These are phyloP conservation scores for Ophiostoma himal-ulmi DNA, from an alignment of 2,329 filamentous ascomycete species.

Conservation along the genomic window DNA sequence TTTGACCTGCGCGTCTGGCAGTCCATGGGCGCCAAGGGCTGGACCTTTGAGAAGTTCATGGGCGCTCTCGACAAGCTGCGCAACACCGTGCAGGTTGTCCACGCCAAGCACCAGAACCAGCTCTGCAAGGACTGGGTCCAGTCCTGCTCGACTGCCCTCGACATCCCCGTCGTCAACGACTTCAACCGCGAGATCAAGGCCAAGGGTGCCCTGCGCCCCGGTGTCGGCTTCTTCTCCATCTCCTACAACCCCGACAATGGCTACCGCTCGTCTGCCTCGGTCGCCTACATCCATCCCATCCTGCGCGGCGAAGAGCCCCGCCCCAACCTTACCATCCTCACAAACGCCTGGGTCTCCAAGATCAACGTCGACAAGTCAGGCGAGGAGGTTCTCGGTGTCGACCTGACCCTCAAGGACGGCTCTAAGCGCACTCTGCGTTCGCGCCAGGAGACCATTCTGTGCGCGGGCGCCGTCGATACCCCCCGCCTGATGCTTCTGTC, in stretches of 20 bases:
- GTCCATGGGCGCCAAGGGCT: constrained; percentile 72
- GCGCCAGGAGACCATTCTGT: constrained; percentile 71
- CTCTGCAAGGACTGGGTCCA: constrained; percentile 86
- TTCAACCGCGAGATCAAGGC: constrained; percentile 79
- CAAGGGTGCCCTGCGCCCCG: constrained; percentile 65
- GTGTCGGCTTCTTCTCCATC: constrained; percentile 85
- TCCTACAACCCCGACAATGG: constrained; percentile 88
- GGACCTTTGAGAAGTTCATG: constrained; percentile 81
- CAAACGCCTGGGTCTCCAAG: constrained; percentile 80
- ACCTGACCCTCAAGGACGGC: constrained; percentile 53
- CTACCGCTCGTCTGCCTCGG: constrained; percentile 75
- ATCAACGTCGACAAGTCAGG: constrained; percentile 57
- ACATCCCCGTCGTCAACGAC: constrained; percentile 75
- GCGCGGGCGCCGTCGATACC: constrained; percentile 75
- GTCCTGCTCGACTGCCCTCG: constrained; percentile 69
- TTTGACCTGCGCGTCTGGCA: constrained; percentile 86
- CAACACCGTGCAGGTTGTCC: constrained; percentile 86
- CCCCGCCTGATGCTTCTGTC: constrained; percentile 59
- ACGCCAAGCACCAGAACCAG: constrained; percentile 79
- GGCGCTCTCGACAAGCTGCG: constrained; percentile 75
- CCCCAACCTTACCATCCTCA: constrained; percentile 78
- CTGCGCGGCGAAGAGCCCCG: constrained; percentile 75
- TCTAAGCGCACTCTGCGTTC: constrained; percentile 53
- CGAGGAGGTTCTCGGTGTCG: constrained; percentile 59
- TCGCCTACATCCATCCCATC: constrained; percentile 90